Conservation (phyloP, 2,329 filamentous ascomycete genomes). For the Aaosphaeria arxii region DNA sequence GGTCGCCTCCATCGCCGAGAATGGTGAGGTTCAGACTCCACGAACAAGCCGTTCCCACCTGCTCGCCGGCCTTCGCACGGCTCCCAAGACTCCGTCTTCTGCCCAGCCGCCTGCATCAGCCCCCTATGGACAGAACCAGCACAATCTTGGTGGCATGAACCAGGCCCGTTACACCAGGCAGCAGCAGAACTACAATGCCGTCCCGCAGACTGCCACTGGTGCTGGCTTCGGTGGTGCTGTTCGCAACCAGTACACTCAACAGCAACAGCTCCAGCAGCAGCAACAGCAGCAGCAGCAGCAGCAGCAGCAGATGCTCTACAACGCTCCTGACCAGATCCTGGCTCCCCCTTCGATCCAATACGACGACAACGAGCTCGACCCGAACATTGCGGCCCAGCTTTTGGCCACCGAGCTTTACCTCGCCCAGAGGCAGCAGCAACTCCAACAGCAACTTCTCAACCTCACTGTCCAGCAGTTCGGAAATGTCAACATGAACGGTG, state of each 20-base stretch:
- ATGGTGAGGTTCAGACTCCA: constrained; percentile 72
- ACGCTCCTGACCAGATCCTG: constrained; percentile 68
- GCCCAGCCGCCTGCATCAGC: constrained; percentile 61
- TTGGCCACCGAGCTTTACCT: constrained; percentile 89
- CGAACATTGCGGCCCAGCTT: constrained; percentile 80
- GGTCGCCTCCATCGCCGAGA: constrained; percentile 63
- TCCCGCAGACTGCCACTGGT: constrained; percentile 60
- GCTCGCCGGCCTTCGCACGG: constrained; percentile 87
- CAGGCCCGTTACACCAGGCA: constrained; percentile 47
- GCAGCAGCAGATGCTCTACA: constrained; percentile 55
- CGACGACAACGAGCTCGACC: constrained; percentile 72
- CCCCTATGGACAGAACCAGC: constrained; percentile 57
- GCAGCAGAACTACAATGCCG: constrained; percentile 25
- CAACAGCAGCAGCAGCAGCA: constrained; percentile 47
- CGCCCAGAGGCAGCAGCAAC: constrained; percentile 88
- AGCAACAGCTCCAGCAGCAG: constrained; percentile 54
- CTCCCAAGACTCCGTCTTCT: constrained; percentile 78
- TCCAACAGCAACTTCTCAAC: constrained; percentile 87
- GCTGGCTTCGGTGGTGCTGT: constrained; percentile 49
- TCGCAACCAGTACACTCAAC: constrained; percentile 44
- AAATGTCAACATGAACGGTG: constrained; percentile 63
- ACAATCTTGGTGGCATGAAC: constrained; percentile 43
- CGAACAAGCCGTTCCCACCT: constrained; percentile 94
- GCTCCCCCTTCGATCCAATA: constrained; percentile 79
- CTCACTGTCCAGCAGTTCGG: constrained; percentile 59